A percentile compares a stretch with the other conserved stretches of the same genome.
These are phyloP conservation scores for Emericellopsis cladophorae DNA, from an alignment of 2,329 filamentous ascomycete genomes.

Conservation along the genomic window DNA sequence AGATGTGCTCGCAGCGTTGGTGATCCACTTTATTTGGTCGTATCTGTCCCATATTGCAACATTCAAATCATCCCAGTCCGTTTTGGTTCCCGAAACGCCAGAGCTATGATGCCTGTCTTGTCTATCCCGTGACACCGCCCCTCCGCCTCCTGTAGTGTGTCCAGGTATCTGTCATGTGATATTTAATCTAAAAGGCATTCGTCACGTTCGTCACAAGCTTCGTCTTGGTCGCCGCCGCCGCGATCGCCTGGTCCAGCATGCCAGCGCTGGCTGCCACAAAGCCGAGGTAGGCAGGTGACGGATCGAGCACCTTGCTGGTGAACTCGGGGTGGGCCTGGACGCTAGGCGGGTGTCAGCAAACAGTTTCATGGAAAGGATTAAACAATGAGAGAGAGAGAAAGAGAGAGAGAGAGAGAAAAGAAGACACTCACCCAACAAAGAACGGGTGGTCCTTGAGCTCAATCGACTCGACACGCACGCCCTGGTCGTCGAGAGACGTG, in stretches of 20 bases:
- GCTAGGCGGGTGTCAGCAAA: constrained; percentile 12
- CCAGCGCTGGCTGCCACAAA: constrained; percentile 29
- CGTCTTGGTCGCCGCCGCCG: not conserved
- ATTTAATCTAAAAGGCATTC: not conserved
- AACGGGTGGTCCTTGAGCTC: constrained; percentile 75
- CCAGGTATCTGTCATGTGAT: too few species aligned
- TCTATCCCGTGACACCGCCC: too few species aligned
- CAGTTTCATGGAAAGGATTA: too few species aligned
- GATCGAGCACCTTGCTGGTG: constrained; percentile 59
- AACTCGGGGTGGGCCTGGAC: constrained; percentile 90
- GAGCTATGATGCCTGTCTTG: too few species aligned
- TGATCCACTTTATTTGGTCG: too few species aligned
- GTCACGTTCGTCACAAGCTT: not conserved
- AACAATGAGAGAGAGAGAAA: constrained; percentile 4
- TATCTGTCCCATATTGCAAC: not conserved
- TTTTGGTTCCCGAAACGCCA: too few species aligned
- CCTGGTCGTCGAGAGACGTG: constrained; percentile 67
- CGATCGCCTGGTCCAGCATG: constrained; percentile 33
- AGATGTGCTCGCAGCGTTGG: too few species aligned
- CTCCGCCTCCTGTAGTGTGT: too few species aligned
- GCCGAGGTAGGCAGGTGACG: constrained; percentile 56
- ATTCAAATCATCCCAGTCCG: too few species aligned
- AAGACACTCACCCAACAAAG: constrained; percentile 40
- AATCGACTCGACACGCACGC: constrained; percentile 70
- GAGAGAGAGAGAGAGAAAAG: constrained; percentile 5